These are phyloP conservation scores for Penicillium longicatenatum DNA, from an alignment of 495 filamentous ascomycete species.

Conservation along the genomic window DNA sequence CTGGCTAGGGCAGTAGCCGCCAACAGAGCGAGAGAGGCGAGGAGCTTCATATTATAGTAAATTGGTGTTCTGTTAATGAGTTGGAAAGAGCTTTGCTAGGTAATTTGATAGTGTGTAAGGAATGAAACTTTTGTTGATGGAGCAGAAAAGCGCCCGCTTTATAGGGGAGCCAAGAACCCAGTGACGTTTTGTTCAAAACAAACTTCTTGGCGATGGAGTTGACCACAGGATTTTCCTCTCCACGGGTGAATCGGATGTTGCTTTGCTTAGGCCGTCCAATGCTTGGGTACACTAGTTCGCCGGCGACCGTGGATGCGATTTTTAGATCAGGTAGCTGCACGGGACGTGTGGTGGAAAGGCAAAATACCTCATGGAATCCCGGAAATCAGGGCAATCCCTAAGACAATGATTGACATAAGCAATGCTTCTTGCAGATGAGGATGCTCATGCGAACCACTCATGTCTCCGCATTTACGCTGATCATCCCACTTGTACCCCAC, in stretches of 20 bases:
- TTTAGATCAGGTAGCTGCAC: not conserved
- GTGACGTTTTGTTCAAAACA: not conserved
- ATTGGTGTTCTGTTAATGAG: not conserved
- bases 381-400: not conserved
- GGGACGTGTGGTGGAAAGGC: not conserved
- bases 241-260: not conserved
- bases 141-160: not conserved
- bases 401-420: slow-evolving; percentile 1
- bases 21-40: slow-evolving; percentile 34
- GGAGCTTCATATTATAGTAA: slow-evolving; percentile 34
- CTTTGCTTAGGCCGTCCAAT: not conserved
- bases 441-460: not conserved
- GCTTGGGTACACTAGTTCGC: not conserved
- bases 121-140: not conserved
- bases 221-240: not conserved
- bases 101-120: not conserved
- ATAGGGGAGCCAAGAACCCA: not conserved
- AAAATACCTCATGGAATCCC: not conserved
- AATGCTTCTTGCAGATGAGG: not conserved
- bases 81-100: not conserved
- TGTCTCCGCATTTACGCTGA: not conserved
- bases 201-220: slow-evolving; percentile 1
- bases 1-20: slow-evolving; percentile 28
- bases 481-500: not conserved
- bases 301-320: not conserved